Percentiles rank a stretch among this genome's conserved stretches.
Evolutionary conservation across 768 basidiomycete species (phyloP).

Genomic region (Chlorophyllum brunneum): DNA sequence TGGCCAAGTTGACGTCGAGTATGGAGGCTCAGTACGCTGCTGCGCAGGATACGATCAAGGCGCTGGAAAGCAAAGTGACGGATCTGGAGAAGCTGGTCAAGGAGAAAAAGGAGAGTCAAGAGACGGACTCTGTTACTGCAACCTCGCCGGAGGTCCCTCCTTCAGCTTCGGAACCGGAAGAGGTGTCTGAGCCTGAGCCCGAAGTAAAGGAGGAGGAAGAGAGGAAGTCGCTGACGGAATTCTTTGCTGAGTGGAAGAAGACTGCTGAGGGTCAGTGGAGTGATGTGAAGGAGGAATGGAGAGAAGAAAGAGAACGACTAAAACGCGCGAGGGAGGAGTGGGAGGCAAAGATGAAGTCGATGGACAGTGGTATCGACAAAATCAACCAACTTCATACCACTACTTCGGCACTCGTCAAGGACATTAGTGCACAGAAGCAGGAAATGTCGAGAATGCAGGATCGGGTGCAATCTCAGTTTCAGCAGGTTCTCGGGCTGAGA

Average conservation of each 20-base stretch:
- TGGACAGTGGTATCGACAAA: constrained; percentile 53
- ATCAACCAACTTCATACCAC: constrained; percentile 32
- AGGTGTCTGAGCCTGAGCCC: neutral
- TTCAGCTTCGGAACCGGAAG: neutral
- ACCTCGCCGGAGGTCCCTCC: no score
- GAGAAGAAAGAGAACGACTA: constrained; percentile 72
- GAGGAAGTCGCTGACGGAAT: constrained; percentile 37
- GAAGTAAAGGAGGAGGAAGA: constrained; percentile 11
- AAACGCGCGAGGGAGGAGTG: constrained; percentile 74
- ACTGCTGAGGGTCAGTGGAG: constrained; percentile 79
- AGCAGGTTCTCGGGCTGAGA: constrained; percentile 1
- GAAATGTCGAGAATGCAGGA: constrained; percentile 18
- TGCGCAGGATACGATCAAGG: constrained; percentile 71
- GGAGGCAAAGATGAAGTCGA: constrained; percentile 55
- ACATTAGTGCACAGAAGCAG: constrained; percentile 19
- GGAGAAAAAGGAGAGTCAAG: constrained; percentile 36
- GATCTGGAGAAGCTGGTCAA: constrained; percentile 64
- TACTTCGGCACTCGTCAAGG: constrained; percentile 18
- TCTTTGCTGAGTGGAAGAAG: constrained; percentile 72
- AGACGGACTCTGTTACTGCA: constrained; percentile 3
- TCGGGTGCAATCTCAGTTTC: constrained; percentile 10
- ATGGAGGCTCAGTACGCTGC: constrained; percentile 76
- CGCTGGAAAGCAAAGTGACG: constrained; percentile 64
- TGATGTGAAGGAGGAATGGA: constrained; percentile 78
- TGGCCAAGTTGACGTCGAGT: constrained; percentile 65